These are phyloP conservation scores for Cymbopogon flexuosus DNA, from an alignment of 202 grass and related monocot genomes.

Conservation along the genomic window DNA sequence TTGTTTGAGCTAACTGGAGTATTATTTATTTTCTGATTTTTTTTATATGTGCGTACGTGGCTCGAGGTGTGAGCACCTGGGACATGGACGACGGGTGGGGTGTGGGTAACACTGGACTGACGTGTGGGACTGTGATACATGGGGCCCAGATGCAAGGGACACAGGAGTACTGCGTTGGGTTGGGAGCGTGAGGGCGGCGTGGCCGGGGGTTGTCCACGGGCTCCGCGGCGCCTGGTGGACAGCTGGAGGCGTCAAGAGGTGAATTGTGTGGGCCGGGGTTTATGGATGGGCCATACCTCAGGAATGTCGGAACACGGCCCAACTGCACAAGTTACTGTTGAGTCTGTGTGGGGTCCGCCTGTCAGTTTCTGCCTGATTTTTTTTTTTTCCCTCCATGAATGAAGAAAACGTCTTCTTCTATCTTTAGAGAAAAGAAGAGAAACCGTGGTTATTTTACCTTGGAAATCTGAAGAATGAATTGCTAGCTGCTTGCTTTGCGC, in stretches of 20 bases:
- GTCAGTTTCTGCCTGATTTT: not conserved
- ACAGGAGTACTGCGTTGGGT: fast-evolving
- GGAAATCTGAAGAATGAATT: too few relatives aligned
- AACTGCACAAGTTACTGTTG: not conserved
- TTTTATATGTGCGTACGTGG: conserved; percentile 24
- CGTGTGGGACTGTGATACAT: fast-evolving
- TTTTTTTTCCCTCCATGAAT: not conserved
- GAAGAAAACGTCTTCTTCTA: not conserved
- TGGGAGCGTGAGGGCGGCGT: not conserved
- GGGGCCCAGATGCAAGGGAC: not conserved
- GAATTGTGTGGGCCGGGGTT: conserved; percentile 2
- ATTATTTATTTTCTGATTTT: not conserved
- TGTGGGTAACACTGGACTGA: fast-evolving
- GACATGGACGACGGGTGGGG: not conserved
- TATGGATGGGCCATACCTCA: not conserved
- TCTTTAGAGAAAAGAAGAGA: too few relatives aligned
- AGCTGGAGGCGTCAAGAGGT: not conserved
- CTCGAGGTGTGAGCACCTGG: conserved; percentile 8
- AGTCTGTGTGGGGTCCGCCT: not conserved
- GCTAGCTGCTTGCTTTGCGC: too few relatives aligned
- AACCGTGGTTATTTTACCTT: not conserved
- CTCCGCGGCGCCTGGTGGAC: not conserved
- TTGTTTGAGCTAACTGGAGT: too few relatives aligned
- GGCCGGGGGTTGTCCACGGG: not conserved
- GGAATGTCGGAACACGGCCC: not conserved